A percentile compares a stretch with the other conserved stretches of the same genome.
These are phyloP conservation scores for Citrullus amarus DNA, from an alignment of 306 rosid genomes.

Conservation along the genomic window DNA sequence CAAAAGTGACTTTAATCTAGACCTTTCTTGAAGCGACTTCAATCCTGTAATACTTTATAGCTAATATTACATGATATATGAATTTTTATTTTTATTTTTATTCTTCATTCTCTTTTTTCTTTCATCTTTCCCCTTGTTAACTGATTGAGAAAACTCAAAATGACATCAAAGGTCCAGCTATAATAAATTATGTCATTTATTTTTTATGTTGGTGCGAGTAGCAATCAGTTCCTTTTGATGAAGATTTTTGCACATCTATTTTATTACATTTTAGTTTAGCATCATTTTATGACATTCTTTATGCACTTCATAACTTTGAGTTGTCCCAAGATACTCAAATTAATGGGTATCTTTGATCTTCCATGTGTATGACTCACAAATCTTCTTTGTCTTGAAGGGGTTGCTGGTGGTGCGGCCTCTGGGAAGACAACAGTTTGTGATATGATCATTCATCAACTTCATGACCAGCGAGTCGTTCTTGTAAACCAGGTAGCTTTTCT, in stretches of 20 bases:
- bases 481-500: constrained; percentile 67
- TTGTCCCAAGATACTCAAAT: neutral
- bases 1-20: neutral
- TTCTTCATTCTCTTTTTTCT: neutral
- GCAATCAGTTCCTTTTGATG: neutral
- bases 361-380: neutral
- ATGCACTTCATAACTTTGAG: neutral
- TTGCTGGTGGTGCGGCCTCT: constrained; percentile 95
- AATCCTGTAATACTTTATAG: neutral
- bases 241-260: neutral
- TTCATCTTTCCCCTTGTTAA: neutral
- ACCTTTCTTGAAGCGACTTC: neutral
- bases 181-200: neutral
- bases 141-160: neutral
- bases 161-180: neutral
- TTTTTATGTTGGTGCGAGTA: neutral
- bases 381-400: constrained; percentile 38
- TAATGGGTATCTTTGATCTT: neutral
- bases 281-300: neutral
- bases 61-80: neutral
- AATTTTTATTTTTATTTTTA: neutral
- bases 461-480: constrained; percentile 92
- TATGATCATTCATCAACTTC: constrained; percentile 98
- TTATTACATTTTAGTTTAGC: neutral
- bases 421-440: constrained; percentile 97